Evolutionary conservation across 2,329 filamentous ascomycete genomes (phyloP).

Genomic region (Pseudocercospora cruenta): DNA sequence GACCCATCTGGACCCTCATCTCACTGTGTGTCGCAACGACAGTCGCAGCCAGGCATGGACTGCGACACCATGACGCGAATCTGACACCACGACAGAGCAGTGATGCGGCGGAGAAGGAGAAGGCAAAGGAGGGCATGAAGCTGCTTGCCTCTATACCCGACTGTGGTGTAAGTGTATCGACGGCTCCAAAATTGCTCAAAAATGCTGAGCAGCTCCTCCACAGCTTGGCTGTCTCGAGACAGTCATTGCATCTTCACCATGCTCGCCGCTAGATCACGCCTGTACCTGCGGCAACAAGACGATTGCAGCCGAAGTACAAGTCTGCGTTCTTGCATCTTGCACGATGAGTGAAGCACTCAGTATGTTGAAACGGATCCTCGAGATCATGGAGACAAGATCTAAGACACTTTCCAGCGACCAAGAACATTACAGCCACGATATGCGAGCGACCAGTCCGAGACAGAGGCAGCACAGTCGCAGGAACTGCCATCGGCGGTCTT

Average conservation of each 20-base stretch:
- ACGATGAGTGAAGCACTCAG: slow-evolving; percentile 17
- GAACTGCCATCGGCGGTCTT: slow-evolving; percentile 15
- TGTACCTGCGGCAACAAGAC: slow-evolving; percentile 17
- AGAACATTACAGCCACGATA: slow-evolving; percentile 21
- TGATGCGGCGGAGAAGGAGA: neutral
- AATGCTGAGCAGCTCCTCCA: neutral
- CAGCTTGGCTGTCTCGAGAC: slow-evolving; percentile 9
- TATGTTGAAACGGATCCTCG: neutral
- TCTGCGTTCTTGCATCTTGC: slow-evolving; percentile 17
- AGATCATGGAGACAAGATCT: neutral
- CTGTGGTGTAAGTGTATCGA: neutral
- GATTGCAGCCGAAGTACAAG: neutral
- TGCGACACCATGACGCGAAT: neutral
- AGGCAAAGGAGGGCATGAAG: neutral
- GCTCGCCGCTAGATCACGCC: slow-evolving; percentile 10
- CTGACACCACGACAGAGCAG: neutral
- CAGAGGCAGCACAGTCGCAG: neutral
- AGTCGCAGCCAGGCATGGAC: neutral
- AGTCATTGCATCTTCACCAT: slow-evolving; percentile 15
- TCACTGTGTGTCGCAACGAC: neutral
- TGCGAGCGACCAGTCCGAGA: slow-evolving; percentile 18
- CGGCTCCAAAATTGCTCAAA: neutral
- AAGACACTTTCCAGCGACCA: slow-evolving; percentile 12
- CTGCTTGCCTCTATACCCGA: neutral
- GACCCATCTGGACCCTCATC: neutral